Percentiles rank a stretch among this genome's conserved stretches.
These are phyloP conservation scores for Hyparrhenia diplandra DNA, from an alignment of 176 grass and related monocot species.

Conservation along the genomic window DNA sequence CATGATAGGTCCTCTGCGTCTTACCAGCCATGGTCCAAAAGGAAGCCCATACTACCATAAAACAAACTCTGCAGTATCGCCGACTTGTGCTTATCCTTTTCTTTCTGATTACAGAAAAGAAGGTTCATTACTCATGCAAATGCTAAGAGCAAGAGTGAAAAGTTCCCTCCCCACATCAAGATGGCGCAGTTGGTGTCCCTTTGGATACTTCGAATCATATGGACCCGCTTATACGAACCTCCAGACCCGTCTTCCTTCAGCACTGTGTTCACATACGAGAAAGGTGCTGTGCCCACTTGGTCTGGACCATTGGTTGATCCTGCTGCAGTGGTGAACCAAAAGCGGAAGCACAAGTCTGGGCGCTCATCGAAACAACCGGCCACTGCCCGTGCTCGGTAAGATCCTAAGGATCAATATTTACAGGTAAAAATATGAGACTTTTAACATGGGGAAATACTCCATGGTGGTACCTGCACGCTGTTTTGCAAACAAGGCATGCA, in stretches of 20 bases:
- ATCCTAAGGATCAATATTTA: slow-evolving; percentile 25
- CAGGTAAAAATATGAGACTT: slow-evolving; percentile 6
- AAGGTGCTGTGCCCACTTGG: slow-evolving; percentile 55
- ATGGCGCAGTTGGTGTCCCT: slow-evolving; percentile 57
- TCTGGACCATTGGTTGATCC: slow-evolving; percentile 78
- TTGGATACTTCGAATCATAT: slow-evolving; percentile 71
- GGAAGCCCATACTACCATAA: neutral
- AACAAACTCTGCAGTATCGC: neutral
- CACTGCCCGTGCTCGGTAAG: slow-evolving; percentile 57
- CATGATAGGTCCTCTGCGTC: neutral
- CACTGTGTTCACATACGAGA: slow-evolving; percentile 72
- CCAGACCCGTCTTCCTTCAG: slow-evolving; percentile 67
- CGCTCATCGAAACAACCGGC: slow-evolving; percentile 62
- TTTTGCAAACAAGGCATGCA: slow-evolving; percentile 21
- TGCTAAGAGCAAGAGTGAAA: slow-evolving; percentile 85
- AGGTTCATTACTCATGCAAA: slow-evolving; percentile 57
- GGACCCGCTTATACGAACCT: slow-evolving; percentile 62
- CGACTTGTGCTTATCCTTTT: slow-evolving; percentile 11
- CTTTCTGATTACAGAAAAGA: slow-evolving; percentile 50
- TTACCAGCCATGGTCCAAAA: neutral
- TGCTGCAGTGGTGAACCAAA: slow-evolving; percentile 45
- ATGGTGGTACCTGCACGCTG: slow-evolving; percentile 1
- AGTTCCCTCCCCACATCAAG: slow-evolving; percentile 85
- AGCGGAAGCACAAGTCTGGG: slow-evolving; percentile 58
- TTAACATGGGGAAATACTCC: slow-evolving; percentile 12